Evolutionary conservation across 2,329 filamentous ascomycete species (phyloP).

Genomic region (Fusarium tricinctum): DNA sequence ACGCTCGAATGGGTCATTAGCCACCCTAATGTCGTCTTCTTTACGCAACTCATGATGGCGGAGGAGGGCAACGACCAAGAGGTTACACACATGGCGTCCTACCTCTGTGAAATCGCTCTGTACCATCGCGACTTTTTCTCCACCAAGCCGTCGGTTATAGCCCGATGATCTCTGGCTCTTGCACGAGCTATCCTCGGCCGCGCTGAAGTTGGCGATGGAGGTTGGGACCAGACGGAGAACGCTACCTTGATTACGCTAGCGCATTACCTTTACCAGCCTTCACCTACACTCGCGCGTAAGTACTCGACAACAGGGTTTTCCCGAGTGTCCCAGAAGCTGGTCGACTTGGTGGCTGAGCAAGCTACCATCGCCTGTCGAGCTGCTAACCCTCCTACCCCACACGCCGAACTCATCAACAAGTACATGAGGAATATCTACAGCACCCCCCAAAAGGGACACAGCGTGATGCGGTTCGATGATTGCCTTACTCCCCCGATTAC

Average conservation of each 20-base stretch:
- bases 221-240: slow-evolving; percentile 82
- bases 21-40: slow-evolving; percentile 95
- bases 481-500: slow-evolving; percentile 90
- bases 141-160: slow-evolving; percentile 90
- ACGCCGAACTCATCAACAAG: slow-evolving; percentile 66
- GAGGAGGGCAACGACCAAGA: slow-evolving; percentile 85
- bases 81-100: slow-evolving; percentile 93
- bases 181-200: slow-evolving; percentile 88
- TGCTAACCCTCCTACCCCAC: slow-evolving; percentile 71
- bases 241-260: slow-evolving; percentile 73
- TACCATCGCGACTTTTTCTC: slow-evolving; percentile 99
- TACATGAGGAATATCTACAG: slow-evolving; percentile 73
- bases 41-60: slow-evolving; percentile 87
- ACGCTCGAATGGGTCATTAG: slow-evolving; percentile 97
- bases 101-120: slow-evolving; percentile 93
- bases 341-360: slow-evolving; percentile 72
- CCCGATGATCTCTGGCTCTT: slow-evolving; percentile 86
- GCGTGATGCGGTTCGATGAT: slow-evolving; percentile 75
- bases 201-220: slow-evolving; percentile 79
- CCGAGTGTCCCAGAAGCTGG: slow-evolving; percentile 67
- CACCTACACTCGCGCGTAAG: slow-evolving; percentile 70
- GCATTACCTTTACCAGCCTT: slow-evolving; percentile 71
- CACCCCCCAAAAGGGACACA: slow-evolving; percentile 83
- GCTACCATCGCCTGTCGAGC: slow-evolving; percentile 67
- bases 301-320: slow-evolving; percentile 69